Percentiles rank a stretch among this genome's conserved stretches.
Conservation (phyloP, 1,139 yeast species). For the Suhomyces anneliseae region DNA sequence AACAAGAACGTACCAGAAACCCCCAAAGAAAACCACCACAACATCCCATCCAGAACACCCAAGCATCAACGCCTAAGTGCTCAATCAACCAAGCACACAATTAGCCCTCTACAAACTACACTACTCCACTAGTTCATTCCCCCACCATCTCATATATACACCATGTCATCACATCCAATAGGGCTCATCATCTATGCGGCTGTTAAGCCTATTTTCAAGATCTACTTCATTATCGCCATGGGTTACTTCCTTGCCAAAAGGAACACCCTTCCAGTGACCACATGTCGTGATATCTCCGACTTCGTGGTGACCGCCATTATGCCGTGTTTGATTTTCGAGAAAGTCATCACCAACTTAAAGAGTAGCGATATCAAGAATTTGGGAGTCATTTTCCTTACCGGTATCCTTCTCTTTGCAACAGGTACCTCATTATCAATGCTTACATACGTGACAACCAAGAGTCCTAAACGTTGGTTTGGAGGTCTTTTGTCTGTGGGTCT, state of each 20-base stretch:
- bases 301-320: slow-evolving; percentile 68
- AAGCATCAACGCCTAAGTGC: too few relatives aligned
- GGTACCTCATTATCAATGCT: slow-evolving; percentile 40
- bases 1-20: too few relatives aligned
- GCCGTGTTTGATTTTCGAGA: slow-evolving; percentile 79
- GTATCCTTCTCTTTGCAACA: slow-evolving; percentile 41
- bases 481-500: slow-evolving; percentile 68
- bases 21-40: too few relatives aligned
- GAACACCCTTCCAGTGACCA: slow-evolving; percentile 70
- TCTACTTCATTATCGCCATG: slow-evolving; percentile 68
- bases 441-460: slow-evolving; percentile 36
- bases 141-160: neutral
- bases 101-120: neutral
- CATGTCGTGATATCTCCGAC: slow-evolving; percentile 71
- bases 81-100: neutral
- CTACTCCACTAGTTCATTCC: neutral
- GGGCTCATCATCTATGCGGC: slow-evolving; percentile 78
- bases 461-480: slow-evolving; percentile 78
- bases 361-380: slow-evolving; percentile 72
- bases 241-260: slow-evolving; percentile 69
- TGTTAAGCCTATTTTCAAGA: slow-evolving; percentile 84
- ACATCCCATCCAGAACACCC: too few relatives aligned
- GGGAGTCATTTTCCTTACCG: slow-evolving; percentile 68
- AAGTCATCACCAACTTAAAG: slow-evolving; percentile 67
- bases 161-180: slow-evolving; percentile 27